A percentile compares a stretch with the other conserved stretches of the same genome.
These are phyloP conservation scores for Neonectria neomacrospora DNA, from an alignment of 2,329 filamentous ascomycete species.

Conservation along the genomic window DNA sequence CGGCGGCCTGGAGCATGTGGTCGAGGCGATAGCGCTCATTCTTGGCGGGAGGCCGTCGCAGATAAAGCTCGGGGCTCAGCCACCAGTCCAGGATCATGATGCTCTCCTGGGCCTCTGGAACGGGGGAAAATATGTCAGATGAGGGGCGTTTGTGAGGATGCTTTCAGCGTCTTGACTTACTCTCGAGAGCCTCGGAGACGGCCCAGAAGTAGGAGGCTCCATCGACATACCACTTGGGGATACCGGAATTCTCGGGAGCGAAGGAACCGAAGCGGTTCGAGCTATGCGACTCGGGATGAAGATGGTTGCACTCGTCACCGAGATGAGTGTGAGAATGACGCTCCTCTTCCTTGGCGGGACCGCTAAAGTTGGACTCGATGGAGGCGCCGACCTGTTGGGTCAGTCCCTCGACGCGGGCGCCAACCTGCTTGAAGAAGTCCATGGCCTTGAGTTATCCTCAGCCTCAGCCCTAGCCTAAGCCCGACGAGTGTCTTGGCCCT, in stretches of 20 bases:
- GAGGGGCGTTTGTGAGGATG: slow-evolving; percentile 8
- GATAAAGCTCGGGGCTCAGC: slow-evolving; percentile 88
- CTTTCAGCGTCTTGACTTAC: slow-evolving; percentile 47
- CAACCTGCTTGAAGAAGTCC: slow-evolving; percentile 52
- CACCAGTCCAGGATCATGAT: slow-evolving; percentile 94
- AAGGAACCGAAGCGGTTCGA: slow-evolving; percentile 73
- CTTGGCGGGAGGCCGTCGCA: slow-evolving; percentile 81
- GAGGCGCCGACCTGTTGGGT: slow-evolving; percentile 45
- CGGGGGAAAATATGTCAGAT: slow-evolving; percentile 6
- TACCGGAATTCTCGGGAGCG: slow-evolving; percentile 76
- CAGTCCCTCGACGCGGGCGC: slow-evolving; percentile 36
- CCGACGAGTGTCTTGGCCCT: background rate
- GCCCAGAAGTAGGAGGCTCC: slow-evolving; percentile 88
- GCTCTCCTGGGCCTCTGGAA: slow-evolving; percentile 72
- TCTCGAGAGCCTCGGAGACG: slow-evolving; percentile 80
- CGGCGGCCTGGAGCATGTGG: slow-evolving; percentile 82
- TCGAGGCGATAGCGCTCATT: slow-evolving; percentile 89
- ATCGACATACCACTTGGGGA: slow-evolving; percentile 90
- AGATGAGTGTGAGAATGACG: slow-evolving; percentile 58
- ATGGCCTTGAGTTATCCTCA: slow-evolving; percentile 29
- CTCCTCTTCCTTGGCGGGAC: slow-evolving; percentile 52
- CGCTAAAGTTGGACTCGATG: slow-evolving; percentile 47
- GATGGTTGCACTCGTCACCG: slow-evolving; percentile 52
- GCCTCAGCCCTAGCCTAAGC: background rate
- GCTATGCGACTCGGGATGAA: slow-evolving; percentile 56